These are phyloP conservation scores for Dactylonectria macrodidyma DNA, from an alignment of 2,329 filamentous ascomycete genomes.

Conservation along the genomic window DNA sequence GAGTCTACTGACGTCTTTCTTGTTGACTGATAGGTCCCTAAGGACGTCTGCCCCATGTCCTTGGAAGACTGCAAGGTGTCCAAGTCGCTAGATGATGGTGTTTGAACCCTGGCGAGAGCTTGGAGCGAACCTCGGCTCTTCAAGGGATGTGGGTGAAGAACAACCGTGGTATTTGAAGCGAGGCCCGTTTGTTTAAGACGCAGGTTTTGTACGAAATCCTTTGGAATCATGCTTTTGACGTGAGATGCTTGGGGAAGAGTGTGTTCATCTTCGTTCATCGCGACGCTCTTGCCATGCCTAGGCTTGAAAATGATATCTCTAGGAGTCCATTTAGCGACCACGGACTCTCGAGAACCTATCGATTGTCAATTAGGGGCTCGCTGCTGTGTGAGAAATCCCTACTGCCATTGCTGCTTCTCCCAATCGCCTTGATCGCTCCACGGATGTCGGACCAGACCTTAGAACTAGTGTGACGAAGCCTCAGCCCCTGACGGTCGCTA, in stretches of 20 bases:
- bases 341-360: conserved; percentile 46
- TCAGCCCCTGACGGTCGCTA: conserved; percentile 34
- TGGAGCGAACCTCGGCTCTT: conserved; percentile 48
- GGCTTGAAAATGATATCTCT: conserved; percentile 8
- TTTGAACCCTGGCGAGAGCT: conserved; percentile 34
- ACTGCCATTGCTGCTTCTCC: conserved; percentile 48
- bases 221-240: conserved; percentile 39
- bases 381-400: not conserved
- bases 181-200: conserved; percentile 44
- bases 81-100: conserved; percentile 38
- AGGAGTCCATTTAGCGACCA: conserved; percentile 29
- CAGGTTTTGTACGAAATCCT: conserved; percentile 47
- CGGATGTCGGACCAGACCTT: conserved; percentile 55
- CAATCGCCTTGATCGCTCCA: conserved; percentile 52
- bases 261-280: not conserved
- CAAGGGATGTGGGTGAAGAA: conserved; percentile 43
- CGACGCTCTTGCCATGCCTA: conserved; percentile 31
- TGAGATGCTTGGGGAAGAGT: conserved; percentile 18
- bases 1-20: conserved; percentile 55
- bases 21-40: conserved; percentile 46
- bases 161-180: conserved; percentile 48
- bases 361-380: not conserved
- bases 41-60: conserved; percentile 45
- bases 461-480: conserved; percentile 47
- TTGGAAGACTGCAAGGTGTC: conserved; percentile 48